Evolutionary conservation across 805 yeast species (phyloP).

Genomic region (Candida oleophila): DNA sequence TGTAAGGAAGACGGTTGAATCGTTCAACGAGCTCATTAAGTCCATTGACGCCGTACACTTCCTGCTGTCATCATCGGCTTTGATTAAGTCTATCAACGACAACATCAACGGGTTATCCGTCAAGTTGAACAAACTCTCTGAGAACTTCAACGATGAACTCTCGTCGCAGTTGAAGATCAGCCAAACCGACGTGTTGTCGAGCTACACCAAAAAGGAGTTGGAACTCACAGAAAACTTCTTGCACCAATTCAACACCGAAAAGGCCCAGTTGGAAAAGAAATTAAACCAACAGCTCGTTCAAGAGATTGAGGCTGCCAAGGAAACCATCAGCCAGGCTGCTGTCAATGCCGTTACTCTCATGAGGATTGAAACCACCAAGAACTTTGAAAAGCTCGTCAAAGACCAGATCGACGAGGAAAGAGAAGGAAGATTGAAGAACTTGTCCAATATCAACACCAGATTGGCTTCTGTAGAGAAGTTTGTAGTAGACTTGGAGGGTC

Average conservation of each 20-base stretch:
- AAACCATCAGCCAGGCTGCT: slow-evolving; percentile 66
- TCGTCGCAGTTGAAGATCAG: slow-evolving; percentile 31
- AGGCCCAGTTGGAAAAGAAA: slow-evolving; percentile 56
- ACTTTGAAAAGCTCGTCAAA: slow-evolving; percentile 31
- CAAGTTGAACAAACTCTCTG: slow-evolving; percentile 32
- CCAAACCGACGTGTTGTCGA: slow-evolving; percentile 39
- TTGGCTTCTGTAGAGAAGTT: slow-evolving; percentile 57
- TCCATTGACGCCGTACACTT: slow-evolving; percentile 28
- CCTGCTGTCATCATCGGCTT: slow-evolving; percentile 17
- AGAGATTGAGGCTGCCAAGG: slow-evolving; percentile 69
- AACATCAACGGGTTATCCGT: slow-evolving; percentile 28
- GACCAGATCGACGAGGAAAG: slow-evolving; percentile 48
- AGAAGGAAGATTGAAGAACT: slow-evolving; percentile 69
- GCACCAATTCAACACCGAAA: slow-evolving; percentile 61
- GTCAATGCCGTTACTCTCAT: slow-evolving; percentile 69
- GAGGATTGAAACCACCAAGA: slow-evolving; percentile 66
- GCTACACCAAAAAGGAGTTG: slow-evolving; percentile 48
- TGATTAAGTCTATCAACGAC: slow-evolving; percentile 32
- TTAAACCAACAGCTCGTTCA: slow-evolving; percentile 54
- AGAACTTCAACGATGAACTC: slow-evolving; percentile 36
- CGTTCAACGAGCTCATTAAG: slow-evolving; percentile 38
- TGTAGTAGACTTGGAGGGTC: slow-evolving; percentile 42
- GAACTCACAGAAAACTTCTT: slow-evolving; percentile 59
- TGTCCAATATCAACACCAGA: slow-evolving; percentile 57
- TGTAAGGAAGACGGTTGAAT: slow-evolving; percentile 33